A percentile compares a stretch with the other conserved stretches of the same genome.
phyloP scores from a whole-genome alignment of 352 stramenopile species.

The Pythium phragmiticola region DNA sequence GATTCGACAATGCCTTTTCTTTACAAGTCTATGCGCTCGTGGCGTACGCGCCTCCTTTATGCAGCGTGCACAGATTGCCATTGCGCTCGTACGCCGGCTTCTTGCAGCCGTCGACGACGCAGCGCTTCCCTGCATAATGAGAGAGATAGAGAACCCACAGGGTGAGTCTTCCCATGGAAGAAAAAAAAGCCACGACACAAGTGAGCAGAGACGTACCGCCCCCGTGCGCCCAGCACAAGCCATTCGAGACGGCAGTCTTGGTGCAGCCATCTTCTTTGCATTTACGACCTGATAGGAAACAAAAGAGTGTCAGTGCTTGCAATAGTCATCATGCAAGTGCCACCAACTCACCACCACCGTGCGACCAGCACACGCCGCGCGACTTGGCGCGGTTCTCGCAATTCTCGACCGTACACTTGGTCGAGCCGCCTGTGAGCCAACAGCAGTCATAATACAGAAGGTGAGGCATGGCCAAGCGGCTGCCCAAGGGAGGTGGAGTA shows the following conservation, averaged over 20 bases:
- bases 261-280: slow-evolving; percentile 57
- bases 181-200: too few relatives aligned
- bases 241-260: slow-evolving; percentile 79
- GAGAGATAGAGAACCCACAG: neutral
- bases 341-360: slow-evolving; percentile 51
- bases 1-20: neutral
- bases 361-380: slow-evolving; percentile 75
- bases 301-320: neutral
- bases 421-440: slow-evolving; percentile 51
- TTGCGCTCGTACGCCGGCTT: slow-evolving; percentile 53
- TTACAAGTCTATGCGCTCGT: slow-evolving; percentile 10
- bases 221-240: slow-evolving; percentile 78
- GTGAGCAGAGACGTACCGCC: slow-evolving; percentile 39
- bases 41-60: slow-evolving; percentile 24
- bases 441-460: neutral
- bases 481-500: too few relatives aligned
- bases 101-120: slow-evolving; percentile 41
- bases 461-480: too few relatives aligned
- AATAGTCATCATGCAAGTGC: too few relatives aligned
- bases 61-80: slow-evolving; percentile 40
- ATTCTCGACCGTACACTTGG: slow-evolving; percentile 59
- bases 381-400: slow-evolving; percentile 79
- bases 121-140: slow-evolving; percentile 42
- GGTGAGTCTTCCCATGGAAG: neutral
- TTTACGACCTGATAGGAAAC: slow-evolving; percentile 37